Conservation (phyloP, 169 alveolate species). For the Cardiosporidium cionae region DNA sequence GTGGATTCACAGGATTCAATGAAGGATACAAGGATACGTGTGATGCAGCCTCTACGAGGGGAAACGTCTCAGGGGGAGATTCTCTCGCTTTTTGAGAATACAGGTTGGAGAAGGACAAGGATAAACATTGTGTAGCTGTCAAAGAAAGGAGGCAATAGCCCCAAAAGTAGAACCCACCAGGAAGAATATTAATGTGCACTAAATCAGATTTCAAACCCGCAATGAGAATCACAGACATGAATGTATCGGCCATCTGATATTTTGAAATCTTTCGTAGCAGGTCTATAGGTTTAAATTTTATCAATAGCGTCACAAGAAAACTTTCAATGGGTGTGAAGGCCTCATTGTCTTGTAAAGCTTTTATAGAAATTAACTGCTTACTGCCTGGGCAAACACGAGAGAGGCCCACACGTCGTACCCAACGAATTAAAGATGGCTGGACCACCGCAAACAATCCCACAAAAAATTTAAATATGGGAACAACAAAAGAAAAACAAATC, state of each 20-base stretch:
- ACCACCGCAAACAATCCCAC: not conserved
- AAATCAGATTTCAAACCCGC: not conserved
- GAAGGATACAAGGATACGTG: too few relatives aligned
- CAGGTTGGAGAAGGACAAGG: too few relatives aligned
- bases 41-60: too few relatives aligned
- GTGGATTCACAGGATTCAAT: too few relatives aligned
- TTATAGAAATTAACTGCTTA: too few relatives aligned
- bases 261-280: not conserved
- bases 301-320: not conserved
- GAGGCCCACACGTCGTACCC: too few relatives aligned
- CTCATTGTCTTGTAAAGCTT: not conserved
- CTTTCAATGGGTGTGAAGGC: not conserved
- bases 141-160: not conserved
- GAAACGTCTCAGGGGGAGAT: too few relatives aligned
- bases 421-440: not conserved
- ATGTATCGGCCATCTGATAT: not conserved
- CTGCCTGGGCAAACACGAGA: too few relatives aligned
- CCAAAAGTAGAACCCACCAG: not conserved
- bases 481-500: not conserved
- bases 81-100: too few relatives aligned
- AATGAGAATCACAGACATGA: not conserved
- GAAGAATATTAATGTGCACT: not conserved
- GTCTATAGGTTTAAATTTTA: not conserved
- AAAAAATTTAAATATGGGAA: not conserved
- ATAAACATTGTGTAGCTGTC: not conserved